A percentile compares a stretch with the other conserved stretches of the same genome.
Evolutionary conservation across 2,329 filamentous ascomycete species (phyloP).

Genomic region (Sclerotinia borealis): DNA sequence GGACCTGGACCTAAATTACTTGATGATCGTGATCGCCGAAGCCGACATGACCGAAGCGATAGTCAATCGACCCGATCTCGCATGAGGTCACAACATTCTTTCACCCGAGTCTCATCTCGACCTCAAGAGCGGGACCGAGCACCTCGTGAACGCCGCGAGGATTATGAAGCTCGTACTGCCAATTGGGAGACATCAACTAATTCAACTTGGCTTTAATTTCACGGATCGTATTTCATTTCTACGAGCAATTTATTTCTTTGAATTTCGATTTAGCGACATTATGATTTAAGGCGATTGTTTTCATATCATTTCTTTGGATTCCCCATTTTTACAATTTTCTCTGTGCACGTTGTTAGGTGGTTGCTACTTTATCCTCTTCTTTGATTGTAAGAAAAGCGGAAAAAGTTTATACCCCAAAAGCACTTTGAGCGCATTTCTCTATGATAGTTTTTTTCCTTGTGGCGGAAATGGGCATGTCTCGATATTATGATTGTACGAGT

Average conservation of each 20-base stretch:
- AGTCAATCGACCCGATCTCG: constrained; percentile 15
- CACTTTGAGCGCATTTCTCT: constrained; percentile 11
- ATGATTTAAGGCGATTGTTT: constrained; percentile 17
- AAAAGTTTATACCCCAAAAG: constrained; percentile 28
- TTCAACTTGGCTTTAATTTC: constrained; percentile 14
- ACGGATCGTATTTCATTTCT: constrained; percentile 12
- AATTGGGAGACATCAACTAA: background rate
- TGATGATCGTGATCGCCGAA: constrained; percentile 27
- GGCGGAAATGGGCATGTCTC: constrained; percentile 20
- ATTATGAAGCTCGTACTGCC: constrained; percentile 4
- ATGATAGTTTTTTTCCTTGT: constrained; percentile 9
- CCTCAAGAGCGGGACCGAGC: constrained; percentile 9
- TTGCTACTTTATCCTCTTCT: constrained; percentile 21
- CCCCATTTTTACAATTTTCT: constrained; percentile 18
- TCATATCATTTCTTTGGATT: constrained; percentile 17
- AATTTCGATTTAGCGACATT: constrained; percentile 22
- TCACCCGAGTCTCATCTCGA: constrained; percentile 20
- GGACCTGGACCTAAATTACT: constrained; percentile 15
- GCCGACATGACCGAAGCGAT: constrained; percentile 18
- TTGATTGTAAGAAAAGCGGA: constrained; percentile 22
- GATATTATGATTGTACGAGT: constrained; percentile 29
- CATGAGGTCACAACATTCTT: constrained; percentile 24
- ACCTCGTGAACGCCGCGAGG: constrained; percentile 10
- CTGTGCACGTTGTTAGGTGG: constrained; percentile 23
- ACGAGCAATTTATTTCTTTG: constrained; percentile 18